Base-by-base conservation (phyloP, 2,329 filamentous ascomycete genomes). In the Fusarium irregulare region DNA sequence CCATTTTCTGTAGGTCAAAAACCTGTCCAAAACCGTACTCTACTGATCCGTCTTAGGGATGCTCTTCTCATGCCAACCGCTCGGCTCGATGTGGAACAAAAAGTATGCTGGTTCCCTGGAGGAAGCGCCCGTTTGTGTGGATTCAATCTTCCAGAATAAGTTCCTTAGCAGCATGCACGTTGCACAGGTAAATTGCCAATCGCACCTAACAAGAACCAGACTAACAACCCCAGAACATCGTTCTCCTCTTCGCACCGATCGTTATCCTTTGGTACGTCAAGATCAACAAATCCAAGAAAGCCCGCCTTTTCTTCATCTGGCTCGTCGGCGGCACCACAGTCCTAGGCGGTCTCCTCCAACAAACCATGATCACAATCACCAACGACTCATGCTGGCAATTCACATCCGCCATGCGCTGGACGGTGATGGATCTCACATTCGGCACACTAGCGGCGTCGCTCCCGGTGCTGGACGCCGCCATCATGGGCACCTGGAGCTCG, bases 91-190 rank as follows among this genome's bases (percentile, higher is more conserved):
- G 13, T 64, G 65, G 65, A 21, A 67, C 9, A 68, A 68, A 14
- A 66, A 57, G 11, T 48, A 50, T 46, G 65, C 53, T 49, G 65
- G 63, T 6, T 66, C 63, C 37, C 8, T 68, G 4, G 46, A 68
- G 1, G 32, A 47, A 21, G 27, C 65, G 9, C 37, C 58, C 20
- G 32, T 67, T 2, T 68, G 63, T 12, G 21, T 64, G 13, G 42
- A 63, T n/a, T 40, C 57, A 1, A 16, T 16, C 1, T 45, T 68
- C 5, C 58, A 67, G 9, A 68, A 67, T 2, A 67, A 27, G 8
- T 67, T 68, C 13, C 18, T 67, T 6, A 68, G 65, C 14, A 68
- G 65, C n/a, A 67, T 68, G 65, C 65, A 64, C 40, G 65, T 68
- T 41, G 63, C 63, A 28, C 65, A 68, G 49, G 63, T 67, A 20